phyloP scores from a whole-genome alignment of 805 yeast genomes.

The Peterozyma toletana region DNA sequence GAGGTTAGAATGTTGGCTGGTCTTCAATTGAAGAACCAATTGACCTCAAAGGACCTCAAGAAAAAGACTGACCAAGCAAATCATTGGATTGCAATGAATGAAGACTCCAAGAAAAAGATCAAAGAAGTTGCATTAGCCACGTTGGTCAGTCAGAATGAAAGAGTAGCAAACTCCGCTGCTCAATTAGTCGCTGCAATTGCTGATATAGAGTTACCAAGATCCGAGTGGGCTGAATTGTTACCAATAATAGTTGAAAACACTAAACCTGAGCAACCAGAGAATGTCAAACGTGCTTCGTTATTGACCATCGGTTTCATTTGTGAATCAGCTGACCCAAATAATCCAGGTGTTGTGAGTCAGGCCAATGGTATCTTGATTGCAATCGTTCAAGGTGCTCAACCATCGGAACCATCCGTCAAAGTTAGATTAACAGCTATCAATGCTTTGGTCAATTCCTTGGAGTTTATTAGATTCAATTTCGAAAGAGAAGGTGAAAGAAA shows the following conservation, averaged over 20 bases:
- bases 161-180: constrained; percentile 85
- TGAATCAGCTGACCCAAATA: constrained; percentile 83
- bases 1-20: constrained; percentile 94
- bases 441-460: constrained; percentile 86
- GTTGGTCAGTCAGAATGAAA: constrained; percentile 56
- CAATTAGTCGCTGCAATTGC: constrained; percentile 96
- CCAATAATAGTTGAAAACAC: constrained; percentile 82
- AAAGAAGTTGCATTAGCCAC: constrained; percentile 59
- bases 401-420: constrained; percentile 61
- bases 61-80: constrained; percentile 52
- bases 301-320: constrained; percentile 93
- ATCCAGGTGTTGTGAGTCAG: constrained; percentile 71
- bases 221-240: constrained; percentile 86
- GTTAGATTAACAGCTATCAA: constrained; percentile 89
- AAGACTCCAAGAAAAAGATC: constrained; percentile 49
- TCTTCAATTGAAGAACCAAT: constrained; percentile 77
- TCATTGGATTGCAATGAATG: constrained; percentile 67
- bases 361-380: constrained; percentile 92
- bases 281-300: constrained; percentile 80
- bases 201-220: constrained; percentile 84
- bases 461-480: constrained; percentile 82
- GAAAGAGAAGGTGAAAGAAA: constrained; percentile 92
- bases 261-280: constrained; percentile 64
- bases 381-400: constrained; percentile 92
- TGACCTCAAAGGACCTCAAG: constrained; percentile 71